Evolutionary conservation across 495 filamentous ascomycete species (phyloP).

Genomic region (Clohesyomyces aquaticus): DNA sequence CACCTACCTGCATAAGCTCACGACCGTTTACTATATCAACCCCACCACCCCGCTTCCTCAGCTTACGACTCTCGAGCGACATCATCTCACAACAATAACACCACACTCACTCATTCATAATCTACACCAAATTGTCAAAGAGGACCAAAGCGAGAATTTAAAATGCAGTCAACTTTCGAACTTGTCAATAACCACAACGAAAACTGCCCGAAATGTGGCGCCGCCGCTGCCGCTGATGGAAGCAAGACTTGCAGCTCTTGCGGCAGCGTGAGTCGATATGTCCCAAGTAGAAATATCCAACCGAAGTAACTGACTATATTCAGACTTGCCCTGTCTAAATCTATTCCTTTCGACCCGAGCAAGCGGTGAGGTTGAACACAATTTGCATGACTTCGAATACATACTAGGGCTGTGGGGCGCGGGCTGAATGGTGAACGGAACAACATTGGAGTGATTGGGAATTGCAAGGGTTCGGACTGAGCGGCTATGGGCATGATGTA

Average conservation of each 20-base stretch:
- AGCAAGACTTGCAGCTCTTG: conserved; percentile 48
- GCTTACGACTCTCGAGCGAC: neutral
- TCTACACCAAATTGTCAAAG: conserved; percentile 1
- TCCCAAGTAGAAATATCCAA: too few relatives aligned
- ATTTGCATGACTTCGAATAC: conserved; percentile 15
- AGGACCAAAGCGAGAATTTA: neutral
- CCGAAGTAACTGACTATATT: neutral
- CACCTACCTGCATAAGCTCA: conserved; percentile 10
- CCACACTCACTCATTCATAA: neutral
- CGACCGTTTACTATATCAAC: conserved; percentile 19
- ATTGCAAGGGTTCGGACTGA: neutral
- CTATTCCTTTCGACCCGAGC: neutral
- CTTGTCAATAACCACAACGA: conserved; percentile 32
- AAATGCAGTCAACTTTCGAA: conserved; percentile 18
- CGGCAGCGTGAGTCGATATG: conserved; percentile 44
- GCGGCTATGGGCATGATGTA: neutral
- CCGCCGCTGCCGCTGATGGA: conserved; percentile 40
- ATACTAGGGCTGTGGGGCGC: too few relatives aligned
- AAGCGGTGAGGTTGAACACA: conserved; percentile 6
- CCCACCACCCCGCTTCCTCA: conserved; percentile 24
- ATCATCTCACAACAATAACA: neutral
- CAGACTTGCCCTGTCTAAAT: neutral
- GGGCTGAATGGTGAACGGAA: too few relatives aligned
- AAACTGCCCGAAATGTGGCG: conserved; percentile 47
- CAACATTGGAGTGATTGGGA: too few relatives aligned